Percentiles rank a stretch among this genome's conserved stretches.
Conservation (phyloP, 2,329 filamentous ascomycete genomes). For the Colletotrichum nymphaeae region DNA sequence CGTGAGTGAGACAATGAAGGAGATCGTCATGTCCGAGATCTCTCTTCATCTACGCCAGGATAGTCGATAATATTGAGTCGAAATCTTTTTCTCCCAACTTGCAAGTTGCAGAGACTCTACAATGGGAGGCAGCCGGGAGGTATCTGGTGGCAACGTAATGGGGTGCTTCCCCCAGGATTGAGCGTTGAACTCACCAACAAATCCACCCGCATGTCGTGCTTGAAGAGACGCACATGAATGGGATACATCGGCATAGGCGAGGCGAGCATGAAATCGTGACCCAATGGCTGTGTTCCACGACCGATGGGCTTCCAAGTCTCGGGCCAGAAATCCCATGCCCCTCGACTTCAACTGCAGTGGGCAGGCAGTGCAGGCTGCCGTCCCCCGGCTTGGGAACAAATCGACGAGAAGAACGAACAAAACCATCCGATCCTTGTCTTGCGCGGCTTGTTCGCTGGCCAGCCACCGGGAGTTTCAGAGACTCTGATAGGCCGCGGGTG, state of each 20-base stretch:
- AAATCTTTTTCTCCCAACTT: not conserved
- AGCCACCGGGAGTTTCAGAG: slow-evolving; percentile 14
- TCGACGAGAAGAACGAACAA: not conserved
- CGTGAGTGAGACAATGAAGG: not conserved
- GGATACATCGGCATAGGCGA: not conserved
- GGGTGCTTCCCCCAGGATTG: not conserved
- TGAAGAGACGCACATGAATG: not conserved
- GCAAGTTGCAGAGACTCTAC: not conserved
- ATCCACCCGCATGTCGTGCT: not conserved
- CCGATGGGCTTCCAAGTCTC: slow-evolving; percentile 2
- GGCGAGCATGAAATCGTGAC: not conserved
- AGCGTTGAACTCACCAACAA: not conserved
- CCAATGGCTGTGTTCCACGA: slow-evolving; percentile 1
- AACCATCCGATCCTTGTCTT: slow-evolving; percentile 17
- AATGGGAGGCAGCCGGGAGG: not conserved
- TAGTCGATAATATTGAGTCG: not conserved
- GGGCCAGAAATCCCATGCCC: not conserved
- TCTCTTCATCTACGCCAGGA: not conserved
- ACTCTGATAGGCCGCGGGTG: slow-evolving; percentile 21
- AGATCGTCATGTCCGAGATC: slow-evolving; percentile 12
- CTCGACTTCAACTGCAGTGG: not conserved
- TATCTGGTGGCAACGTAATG: not conserved
- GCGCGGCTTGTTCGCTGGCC: slow-evolving; percentile 4
- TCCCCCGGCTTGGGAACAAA: not conserved
- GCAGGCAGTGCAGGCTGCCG: not conserved